These are phyloP conservation scores for Aplosporella prunicola DNA, from an alignment of 2,329 filamentous ascomycete species.

Conservation along the genomic window DNA sequence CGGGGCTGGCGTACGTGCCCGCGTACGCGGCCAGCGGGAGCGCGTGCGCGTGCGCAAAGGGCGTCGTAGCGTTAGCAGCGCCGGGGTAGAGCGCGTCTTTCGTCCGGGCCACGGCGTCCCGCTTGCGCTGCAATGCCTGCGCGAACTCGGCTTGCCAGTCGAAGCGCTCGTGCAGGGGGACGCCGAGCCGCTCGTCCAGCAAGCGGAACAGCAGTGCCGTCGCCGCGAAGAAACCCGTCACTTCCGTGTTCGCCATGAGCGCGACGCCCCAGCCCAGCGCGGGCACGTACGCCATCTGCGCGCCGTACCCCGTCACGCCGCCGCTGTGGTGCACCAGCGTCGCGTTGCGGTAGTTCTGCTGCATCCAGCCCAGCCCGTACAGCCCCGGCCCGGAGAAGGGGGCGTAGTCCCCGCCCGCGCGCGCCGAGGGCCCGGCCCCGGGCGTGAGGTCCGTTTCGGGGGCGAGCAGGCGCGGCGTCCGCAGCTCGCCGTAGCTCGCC, in stretches of 20 bases:
- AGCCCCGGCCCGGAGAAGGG: constrained; percentile 1
- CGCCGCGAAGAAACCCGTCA: not conserved
- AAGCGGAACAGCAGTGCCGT: not conserved
- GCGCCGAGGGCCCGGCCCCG: not conserved
- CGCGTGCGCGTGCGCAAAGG: not conserved
- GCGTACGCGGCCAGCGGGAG: not conserved
- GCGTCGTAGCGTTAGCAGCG: not conserved
- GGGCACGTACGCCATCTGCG: not conserved
- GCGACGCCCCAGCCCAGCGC: constrained; percentile 1
- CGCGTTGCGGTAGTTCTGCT: not conserved
- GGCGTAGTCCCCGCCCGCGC: constrained; percentile 2
- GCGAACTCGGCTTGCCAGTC: no score
- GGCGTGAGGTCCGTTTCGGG: constrained; percentile 4
- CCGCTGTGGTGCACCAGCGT: not conserved
- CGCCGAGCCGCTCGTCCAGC: constrained; percentile 1
- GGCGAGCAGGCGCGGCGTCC: not conserved
- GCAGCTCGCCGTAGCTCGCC: constrained; percentile 6
- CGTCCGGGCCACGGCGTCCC: not conserved
- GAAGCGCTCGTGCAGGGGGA: not conserved
- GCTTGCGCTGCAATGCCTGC: not conserved
- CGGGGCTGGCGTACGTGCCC: not conserved
- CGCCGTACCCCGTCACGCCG: constrained; percentile 6
- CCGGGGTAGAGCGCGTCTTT: not conserved
- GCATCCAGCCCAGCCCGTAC: constrained; percentile 5
- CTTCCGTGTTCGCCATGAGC: constrained; percentile 8